A percentile compares a stretch with the other conserved stretches of the same genome.
These are phyloP conservation scores for Annulohypoxylon stygium DNA, from an alignment of 495 filamentous ascomycete species.

Conservation along the genomic window DNA sequence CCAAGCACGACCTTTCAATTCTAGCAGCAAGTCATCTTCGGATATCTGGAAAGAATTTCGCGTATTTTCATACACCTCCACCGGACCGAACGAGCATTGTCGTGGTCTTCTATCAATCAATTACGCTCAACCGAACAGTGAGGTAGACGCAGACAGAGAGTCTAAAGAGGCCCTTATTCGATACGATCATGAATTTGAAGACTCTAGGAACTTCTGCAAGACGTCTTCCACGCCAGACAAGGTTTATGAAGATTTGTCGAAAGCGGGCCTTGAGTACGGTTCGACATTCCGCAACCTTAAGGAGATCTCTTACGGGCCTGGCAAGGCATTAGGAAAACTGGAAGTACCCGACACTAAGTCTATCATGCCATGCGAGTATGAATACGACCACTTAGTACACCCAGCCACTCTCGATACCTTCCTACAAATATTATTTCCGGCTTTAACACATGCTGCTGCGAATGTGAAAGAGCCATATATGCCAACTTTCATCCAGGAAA, in stretches of 20 bases:
- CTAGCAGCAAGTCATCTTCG: conserved; percentile 12
- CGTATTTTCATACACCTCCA: neutral
- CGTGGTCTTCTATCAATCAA: conserved; percentile 9
- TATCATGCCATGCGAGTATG: conserved; percentile 59
- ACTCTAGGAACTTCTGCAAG: conserved; percentile 6
- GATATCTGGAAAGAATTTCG: conserved; percentile 11
- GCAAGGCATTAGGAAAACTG: conserved; percentile 7
- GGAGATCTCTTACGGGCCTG: conserved; percentile 15
- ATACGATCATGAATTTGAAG: neutral
- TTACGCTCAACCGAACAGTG: neutral
- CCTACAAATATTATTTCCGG: conserved; percentile 32
- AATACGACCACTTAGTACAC: conserved; percentile 61
- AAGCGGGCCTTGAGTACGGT: conserved; percentile 22
- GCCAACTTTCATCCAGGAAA: conserved; percentile 9
- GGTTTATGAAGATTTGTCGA: conserved; percentile 19
- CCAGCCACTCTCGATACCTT: conserved; percentile 62
- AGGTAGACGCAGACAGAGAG: conserved; percentile 5
- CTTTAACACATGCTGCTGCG: neutral
- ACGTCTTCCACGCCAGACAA: conserved; percentile 12
- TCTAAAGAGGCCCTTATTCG: neutral
- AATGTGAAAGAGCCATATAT: conserved; percentile 10
- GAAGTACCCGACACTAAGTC: conserved; percentile 56
- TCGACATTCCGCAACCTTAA: conserved; percentile 14
- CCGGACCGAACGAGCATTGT: conserved; percentile 5
- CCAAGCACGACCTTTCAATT: conserved; percentile 2